Base-by-base conservation (phyloP, 1,284 basidiomycete genomes). In the Heliocybe sulcata region DNA sequence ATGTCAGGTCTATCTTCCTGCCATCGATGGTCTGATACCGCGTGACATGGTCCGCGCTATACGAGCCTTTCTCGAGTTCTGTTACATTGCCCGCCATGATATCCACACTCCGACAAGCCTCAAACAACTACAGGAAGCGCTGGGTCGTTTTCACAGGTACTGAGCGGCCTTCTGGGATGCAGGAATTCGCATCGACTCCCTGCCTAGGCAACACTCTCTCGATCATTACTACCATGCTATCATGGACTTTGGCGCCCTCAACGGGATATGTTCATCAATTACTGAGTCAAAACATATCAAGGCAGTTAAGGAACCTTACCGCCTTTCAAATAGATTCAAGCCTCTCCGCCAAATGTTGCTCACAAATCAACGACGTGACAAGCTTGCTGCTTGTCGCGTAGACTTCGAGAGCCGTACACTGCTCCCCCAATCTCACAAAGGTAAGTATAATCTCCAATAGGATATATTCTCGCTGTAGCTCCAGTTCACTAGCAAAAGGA, bases 171-270 rank as follows among this genome's bases (percentile, higher is more conserved):
- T 49, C 22, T 3, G 23, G 20, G 47, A 49, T 4, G 27, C 4
- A 11, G 53, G 55, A 47, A 45, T 59, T 20, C 27, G 27, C 20
- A 26, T 47, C 33, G 22, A 45, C n/a, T 55, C 60, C 11, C 57
- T 67, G 10, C 65, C 61, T 19, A 59, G 62, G 22, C 55, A 66
- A 22, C 63, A 65, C 38, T 51, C 54, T 20, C 50, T 63, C 0
- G 19, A 29, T 10, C 56, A 57, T 26, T 57, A 58, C 26, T 22
- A 1, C 16, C 11, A 47, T 10, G 38, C 31, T n/a, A 58, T 56
- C 16, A 33, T 49, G 8, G 54, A 45, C 3, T 57, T 58, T 42
- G 58, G 52, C 11, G 52, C 60, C 1, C 55, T 52, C 0, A 35
- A 53, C 11, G 61, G 47, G 6, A 8, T 49, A 4, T 49, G 47